These are phyloP conservation scores for Hypoxylon sp. DNA, from an alignment of 2,329 filamentous ascomycete species.

Conservation along the genomic window DNA sequence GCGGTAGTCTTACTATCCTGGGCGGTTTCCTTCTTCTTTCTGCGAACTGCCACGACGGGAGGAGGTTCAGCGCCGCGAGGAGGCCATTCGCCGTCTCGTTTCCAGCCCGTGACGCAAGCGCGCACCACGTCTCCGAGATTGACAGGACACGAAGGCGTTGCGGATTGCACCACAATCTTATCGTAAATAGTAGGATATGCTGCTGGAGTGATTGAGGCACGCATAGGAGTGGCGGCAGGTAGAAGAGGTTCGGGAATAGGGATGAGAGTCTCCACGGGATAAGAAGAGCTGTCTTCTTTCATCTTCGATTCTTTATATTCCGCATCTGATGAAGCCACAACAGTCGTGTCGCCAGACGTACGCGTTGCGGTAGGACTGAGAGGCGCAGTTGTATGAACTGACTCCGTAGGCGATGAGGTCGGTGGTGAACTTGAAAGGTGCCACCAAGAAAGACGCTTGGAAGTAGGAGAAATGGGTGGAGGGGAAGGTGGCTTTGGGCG, in stretches of 20 bases:
- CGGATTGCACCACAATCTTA: slow-evolving; percentile 84
- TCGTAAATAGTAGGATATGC: slow-evolving; percentile 89
- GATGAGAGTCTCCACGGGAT: slow-evolving; percentile 74
- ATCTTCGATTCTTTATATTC: slow-evolving; percentile 57
- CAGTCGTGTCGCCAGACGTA: slow-evolving; percentile 55
- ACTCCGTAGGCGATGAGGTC: slow-evolving; percentile 52
- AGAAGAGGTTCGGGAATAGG: slow-evolving; percentile 82
- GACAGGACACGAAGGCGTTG: slow-evolving; percentile 89
- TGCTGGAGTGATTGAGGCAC: slow-evolving; percentile 79
- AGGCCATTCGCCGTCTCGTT: slow-evolving; percentile 93
- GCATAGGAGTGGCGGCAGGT: slow-evolving; percentile 80
- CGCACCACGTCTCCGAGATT: slow-evolving; percentile 86
- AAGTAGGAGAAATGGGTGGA: slow-evolving; percentile 57
- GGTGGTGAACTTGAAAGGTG: slow-evolving; percentile 62
- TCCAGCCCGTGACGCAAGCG: slow-evolving; percentile 91
- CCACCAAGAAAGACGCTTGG: slow-evolving; percentile 67
- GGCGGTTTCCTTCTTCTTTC: slow-evolving; percentile 57
- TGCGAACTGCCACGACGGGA: slow-evolving; percentile 57
- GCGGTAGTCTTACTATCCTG: slow-evolving; percentile 48
- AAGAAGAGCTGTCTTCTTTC: slow-evolving; percentile 56
- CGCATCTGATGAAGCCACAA: slow-evolving; percentile 61
- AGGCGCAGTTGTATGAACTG: slow-evolving; percentile 40
- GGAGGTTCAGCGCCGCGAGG: slow-evolving; percentile 68
- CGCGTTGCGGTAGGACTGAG: slow-evolving; percentile 52
- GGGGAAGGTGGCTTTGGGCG: slow-evolving; percentile 61